These are phyloP conservation scores for Aspergillus biplanus DNA, from an alignment of 495 filamentous ascomycete species.

Conservation along the genomic window DNA sequence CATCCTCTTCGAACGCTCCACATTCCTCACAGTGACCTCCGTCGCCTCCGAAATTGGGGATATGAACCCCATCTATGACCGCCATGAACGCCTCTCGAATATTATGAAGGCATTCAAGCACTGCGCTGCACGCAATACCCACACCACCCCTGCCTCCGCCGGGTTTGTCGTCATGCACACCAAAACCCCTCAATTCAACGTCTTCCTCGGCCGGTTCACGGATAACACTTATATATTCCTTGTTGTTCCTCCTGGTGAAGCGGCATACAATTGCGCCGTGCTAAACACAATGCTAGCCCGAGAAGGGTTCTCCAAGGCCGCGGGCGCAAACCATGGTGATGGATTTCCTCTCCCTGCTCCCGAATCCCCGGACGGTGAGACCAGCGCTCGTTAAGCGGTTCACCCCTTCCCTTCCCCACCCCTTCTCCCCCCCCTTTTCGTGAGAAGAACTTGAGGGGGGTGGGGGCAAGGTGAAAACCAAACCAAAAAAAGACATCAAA, in stretches of 20 bases:
- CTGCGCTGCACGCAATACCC: slow-evolving; percentile 62
- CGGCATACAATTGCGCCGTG: slow-evolving; percentile 83
- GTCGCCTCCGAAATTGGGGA: slow-evolving; percentile 74
- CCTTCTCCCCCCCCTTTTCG: too few species aligned
- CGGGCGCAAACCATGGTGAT: slow-evolving; percentile 42
- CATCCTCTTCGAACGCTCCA: slow-evolving; percentile 92
- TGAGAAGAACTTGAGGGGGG: too few species aligned
- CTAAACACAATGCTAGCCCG: slow-evolving; percentile 86
- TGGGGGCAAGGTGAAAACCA: too few species aligned
- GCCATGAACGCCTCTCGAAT: slow-evolving; percentile 91
- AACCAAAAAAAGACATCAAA: too few species aligned
- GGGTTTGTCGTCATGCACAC: slow-evolving; percentile 69
- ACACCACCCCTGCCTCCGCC: slow-evolving; percentile 54
- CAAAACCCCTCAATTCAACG: slow-evolving; percentile 76
- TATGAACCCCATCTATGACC: slow-evolving; percentile 84
- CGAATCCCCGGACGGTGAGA: slow-evolving; percentile 36
- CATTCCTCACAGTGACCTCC: slow-evolving; percentile 89
- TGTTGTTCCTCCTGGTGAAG: slow-evolving; percentile 84
- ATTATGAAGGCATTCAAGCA: slow-evolving; percentile 99
- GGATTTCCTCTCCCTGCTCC: slow-evolving; percentile 48
- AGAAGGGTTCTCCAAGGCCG: slow-evolving; percentile 68
- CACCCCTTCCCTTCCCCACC: too few species aligned
- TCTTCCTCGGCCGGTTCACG: slow-evolving; percentile 91
- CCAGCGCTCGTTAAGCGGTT: slow-evolving; percentile 4
- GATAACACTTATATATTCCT: slow-evolving; percentile 96